Evolutionary conservation across 192 early-diverging fungal species (phyloP).

Genomic region (Thamnidium elegans): DNA sequence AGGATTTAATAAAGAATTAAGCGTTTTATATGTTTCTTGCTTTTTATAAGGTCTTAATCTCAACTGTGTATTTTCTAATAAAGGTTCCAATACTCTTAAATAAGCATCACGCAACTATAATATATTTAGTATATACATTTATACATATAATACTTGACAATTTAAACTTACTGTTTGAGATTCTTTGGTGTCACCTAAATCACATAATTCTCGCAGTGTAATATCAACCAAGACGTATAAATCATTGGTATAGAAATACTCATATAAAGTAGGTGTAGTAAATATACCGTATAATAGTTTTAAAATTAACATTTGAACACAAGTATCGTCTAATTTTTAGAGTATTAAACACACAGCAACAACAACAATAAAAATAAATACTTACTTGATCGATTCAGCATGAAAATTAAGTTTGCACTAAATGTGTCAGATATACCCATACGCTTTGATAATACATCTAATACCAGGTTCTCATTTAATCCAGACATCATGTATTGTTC

Average conservation of each 20-base stretch:
- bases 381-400: constrained; percentile 85
- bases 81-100: constrained; percentile 59
- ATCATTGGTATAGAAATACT: constrained; percentile 94
- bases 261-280: constrained; percentile 51
- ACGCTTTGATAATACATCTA: constrained; percentile 47
- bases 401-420: constrained; percentile 85
- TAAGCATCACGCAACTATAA: constrained; percentile 62
- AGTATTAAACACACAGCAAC: too few relatives aligned
- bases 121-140: not conserved
- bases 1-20: constrained; percentile 42
- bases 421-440: constrained; percentile 72
- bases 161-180: constrained; percentile 22
- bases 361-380: not conserved
- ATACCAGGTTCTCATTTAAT: constrained; percentile 46
- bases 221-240: constrained; percentile 85
- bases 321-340: constrained; percentile 43
- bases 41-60: constrained; percentile 45
- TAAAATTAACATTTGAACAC: constrained; percentile 56
- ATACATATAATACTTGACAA: too few relatives aligned
- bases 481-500: constrained; percentile 65
- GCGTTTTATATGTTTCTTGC: constrained; percentile 41
- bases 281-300: constrained; percentile 74
- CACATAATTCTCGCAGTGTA: constrained; percentile 74
- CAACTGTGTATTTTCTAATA: constrained; percentile 63
- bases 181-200: constrained; percentile 47